These are phyloP conservation scores for Oxalis stricta DNA, from an alignment of 441 rosid species.

Conservation along the genomic window DNA sequence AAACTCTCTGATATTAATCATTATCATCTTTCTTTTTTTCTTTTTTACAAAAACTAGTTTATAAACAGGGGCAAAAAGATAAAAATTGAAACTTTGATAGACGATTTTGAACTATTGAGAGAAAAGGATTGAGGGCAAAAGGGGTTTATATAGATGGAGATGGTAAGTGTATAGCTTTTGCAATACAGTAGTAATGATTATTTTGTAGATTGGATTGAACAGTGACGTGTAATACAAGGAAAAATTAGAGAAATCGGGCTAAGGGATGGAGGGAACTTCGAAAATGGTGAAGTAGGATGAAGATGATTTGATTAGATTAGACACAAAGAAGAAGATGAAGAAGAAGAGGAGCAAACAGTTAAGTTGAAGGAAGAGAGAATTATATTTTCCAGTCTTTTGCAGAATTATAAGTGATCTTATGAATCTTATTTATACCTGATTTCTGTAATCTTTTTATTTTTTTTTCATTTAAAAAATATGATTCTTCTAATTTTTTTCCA, in stretches of 20 bases:
- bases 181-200: no score
- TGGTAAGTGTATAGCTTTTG: constrained; percentile 5
- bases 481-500: background rate
- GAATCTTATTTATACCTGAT: constrained; percentile 26
- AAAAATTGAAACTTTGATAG: background rate
- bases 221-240: constrained; percentile 30
- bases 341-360: background rate
- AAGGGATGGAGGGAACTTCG: constrained; percentile 2
- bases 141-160: constrained; percentile 12
- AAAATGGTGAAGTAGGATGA: background rate
- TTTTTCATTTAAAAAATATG: no score
- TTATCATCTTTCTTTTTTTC: constrained; percentile 3
- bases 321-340: background rate
- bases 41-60: background rate
- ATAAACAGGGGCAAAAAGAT: no score
- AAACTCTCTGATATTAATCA: constrained; percentile 52
- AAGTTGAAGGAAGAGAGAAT: background rate
- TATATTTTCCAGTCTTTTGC: constrained; percentile 1
- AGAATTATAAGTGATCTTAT: constrained; percentile 6
- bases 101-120: no score
- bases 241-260: background rate
- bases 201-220: background rate
- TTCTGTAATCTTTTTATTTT: background rate
- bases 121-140: constrained; percentile 2
- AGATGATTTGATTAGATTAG: background rate